Percentiles rank a stretch among this genome's conserved stretches.
Evolutionary conservation across 164 flowering plant species (phyloP).

Genomic region (Aristolochia californica): DNA sequence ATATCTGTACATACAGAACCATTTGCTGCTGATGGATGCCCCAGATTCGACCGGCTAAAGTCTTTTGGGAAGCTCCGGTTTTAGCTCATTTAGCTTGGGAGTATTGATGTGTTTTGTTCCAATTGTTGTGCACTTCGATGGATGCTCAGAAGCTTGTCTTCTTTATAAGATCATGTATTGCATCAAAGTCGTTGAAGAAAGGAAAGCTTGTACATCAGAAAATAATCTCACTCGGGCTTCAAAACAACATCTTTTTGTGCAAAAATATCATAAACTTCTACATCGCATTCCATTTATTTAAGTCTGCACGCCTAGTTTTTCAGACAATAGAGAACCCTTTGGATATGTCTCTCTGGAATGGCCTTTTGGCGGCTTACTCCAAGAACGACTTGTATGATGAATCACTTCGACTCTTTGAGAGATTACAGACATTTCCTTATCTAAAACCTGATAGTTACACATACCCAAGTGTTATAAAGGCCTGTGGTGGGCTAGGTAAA

Average conservation of each 20-base stretch:
- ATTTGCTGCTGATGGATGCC: too few species aligned
- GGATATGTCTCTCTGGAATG: slow-evolving; percentile 60
- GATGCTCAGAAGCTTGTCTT: slow-evolving; percentile 8
- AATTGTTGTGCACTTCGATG: slow-evolving; percentile 1
- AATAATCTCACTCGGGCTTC: slow-evolving; percentile 12
- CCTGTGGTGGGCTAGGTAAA: slow-evolving; percentile 39
- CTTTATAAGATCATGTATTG: slow-evolving; percentile 6
- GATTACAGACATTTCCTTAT: slow-evolving; percentile 18
- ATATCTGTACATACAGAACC: too few species aligned
- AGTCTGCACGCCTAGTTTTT: slow-evolving; percentile 40
- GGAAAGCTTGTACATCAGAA: slow-evolving; percentile 21
- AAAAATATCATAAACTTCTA: slow-evolving; percentile 44
- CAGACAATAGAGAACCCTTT: slow-evolving; percentile 30
- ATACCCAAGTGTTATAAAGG: slow-evolving; percentile 56
- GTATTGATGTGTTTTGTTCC: too few species aligned
- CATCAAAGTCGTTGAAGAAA: slow-evolving; percentile 12
- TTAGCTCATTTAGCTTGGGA: too few species aligned
- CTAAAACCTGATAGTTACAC: slow-evolving; percentile 45
- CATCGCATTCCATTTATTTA: slow-evolving; percentile 40
- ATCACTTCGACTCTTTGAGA: slow-evolving; percentile 33
- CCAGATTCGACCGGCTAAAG: too few species aligned
- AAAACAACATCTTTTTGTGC: slow-evolving; percentile 29
- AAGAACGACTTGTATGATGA: slow-evolving; percentile 38
- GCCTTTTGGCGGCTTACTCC: slow-evolving; percentile 44
- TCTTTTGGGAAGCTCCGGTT: too few species aligned